Base-by-base conservation (phyloP, 805 yeast species). In the Candida montana region DNA sequence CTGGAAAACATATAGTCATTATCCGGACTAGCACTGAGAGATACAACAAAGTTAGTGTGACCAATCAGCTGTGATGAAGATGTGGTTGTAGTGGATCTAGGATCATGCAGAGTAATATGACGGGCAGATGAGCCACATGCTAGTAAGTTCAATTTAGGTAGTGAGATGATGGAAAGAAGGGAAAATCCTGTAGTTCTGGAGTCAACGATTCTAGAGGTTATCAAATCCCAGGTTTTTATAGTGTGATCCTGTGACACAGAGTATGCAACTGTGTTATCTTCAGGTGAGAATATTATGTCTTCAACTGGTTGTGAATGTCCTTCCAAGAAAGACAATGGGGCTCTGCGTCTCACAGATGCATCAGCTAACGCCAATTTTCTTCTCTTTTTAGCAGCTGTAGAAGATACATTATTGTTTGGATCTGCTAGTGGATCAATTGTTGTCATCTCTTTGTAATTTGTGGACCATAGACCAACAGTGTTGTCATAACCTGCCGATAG, bases 91-190 rank as follows among this genome's bases (percentile, higher is more conserved):
- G 77, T 63, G 2, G 73, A 72, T 59, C 99, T 77, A 34, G 98
- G 97, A 61, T 93, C 99, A 57, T 88, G 95, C 47, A 93, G 70
- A 41, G 89, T 82, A 49, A 93, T 90, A 63, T 93, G 98, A 64
- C 99, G 83, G n/a, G 97, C 97, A 11, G 96, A 83, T 1, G 97
- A 88, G n/a, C 99, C 99, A 43, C 91, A 78, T 8, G 90, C 95
- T 24, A 93, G 65, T 41, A 93, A 68, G 47, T 85, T 77, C 40
- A 81, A 67, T 38, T 75, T 70, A 7, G 85, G 77, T 47, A 93
- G 68, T 51, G 81, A 81, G 24, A 80, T 69, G 23, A 90, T 64
- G 0, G 96, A 85, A 34, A 90, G 71, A 48, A 93, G 71, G 10
- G 98, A 82, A 62, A 77, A 90, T 12, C 90, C 84, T 0, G 98